Evolutionary conservation across 225 moss, liverwort and hornwort genomes (phyloP).

Genomic region (Bryum argenteum): DNA sequence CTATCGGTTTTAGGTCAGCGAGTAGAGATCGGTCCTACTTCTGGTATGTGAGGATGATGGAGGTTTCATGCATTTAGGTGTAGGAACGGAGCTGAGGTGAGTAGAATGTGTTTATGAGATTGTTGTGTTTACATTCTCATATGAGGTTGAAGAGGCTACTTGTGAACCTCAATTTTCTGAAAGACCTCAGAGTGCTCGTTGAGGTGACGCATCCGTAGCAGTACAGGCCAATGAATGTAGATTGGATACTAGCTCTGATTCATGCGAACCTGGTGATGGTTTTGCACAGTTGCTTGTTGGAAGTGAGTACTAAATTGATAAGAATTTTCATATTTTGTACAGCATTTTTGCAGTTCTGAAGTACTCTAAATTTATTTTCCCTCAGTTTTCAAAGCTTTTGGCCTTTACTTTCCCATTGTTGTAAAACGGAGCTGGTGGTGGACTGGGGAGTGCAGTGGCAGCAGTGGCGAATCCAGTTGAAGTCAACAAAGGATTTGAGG

Average conservation of each 20-base stretch:
- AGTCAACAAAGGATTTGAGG: conserved; percentile 67
- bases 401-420: not conserved
- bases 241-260: conserved; percentile 3
- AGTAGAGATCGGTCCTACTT: not conserved
- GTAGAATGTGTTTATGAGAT: too few species aligned
- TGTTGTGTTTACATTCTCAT: too few species aligned
- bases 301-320: not conserved
- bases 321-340: not conserved
- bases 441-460: conserved; percentile 37
- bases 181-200: not conserved
- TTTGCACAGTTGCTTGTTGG: not conserved
- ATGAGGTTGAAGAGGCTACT: not conserved
- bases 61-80: too few species aligned
- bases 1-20: not conserved
- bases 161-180: not conserved
- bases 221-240: conserved; percentile 5
- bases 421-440: conserved; percentile 18
- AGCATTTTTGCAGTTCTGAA: not conserved
- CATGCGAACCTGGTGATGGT: not conserved
- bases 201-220: conserved; percentile 2
- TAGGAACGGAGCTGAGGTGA: too few species aligned
- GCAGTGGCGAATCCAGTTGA: conserved; percentile 76
- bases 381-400: conserved; percentile 7
- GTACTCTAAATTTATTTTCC: not conserved
- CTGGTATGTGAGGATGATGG: too few species aligned